A percentile compares a stretch with the other conserved stretches of the same genome.
phyloP scores from a whole-genome alignment of 345 rosid species.

The Orychophragmus violaceus region DNA sequence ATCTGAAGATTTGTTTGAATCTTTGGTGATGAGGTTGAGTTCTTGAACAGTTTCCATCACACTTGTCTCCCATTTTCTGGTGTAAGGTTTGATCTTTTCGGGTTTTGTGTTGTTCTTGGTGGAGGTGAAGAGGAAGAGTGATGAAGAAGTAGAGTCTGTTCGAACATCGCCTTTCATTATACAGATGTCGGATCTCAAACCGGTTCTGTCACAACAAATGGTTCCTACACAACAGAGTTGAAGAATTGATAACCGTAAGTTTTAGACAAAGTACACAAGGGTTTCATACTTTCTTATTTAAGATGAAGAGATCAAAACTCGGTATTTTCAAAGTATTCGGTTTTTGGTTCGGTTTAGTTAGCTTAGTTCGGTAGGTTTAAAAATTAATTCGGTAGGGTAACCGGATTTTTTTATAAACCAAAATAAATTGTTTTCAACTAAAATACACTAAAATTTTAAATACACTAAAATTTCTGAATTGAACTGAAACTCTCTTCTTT shows the following conservation, averaged over 20 bases:
- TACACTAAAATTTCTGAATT: no score
- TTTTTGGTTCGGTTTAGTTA: no score
- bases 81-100: conserved; percentile 70
- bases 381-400: no score
- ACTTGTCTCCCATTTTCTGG: no score
- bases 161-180: conserved; percentile 71
- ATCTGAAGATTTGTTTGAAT: background rate
- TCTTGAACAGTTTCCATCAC: conserved; percentile 70
- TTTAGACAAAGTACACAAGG: background rate
- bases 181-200: conserved; percentile 59
- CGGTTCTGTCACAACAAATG: conserved; percentile 66
- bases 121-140: conserved; percentile 47
- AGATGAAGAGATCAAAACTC: background rate
- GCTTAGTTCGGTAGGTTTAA: no score
- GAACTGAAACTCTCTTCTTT: conserved; percentile 38
- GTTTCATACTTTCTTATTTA: background rate
- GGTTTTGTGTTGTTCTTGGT: conserved; percentile 23
- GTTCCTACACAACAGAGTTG: conserved; percentile 44
- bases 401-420: no score
- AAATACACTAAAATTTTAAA: no score
- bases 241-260: background rate
- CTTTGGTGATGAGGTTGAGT: conserved; percentile 42
- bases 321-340: background rate
- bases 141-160: conserved; percentile 54
- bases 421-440: no score